Conservation (phyloP, 768 basidiomycete species). For the Tylopilus balloui region DNA sequence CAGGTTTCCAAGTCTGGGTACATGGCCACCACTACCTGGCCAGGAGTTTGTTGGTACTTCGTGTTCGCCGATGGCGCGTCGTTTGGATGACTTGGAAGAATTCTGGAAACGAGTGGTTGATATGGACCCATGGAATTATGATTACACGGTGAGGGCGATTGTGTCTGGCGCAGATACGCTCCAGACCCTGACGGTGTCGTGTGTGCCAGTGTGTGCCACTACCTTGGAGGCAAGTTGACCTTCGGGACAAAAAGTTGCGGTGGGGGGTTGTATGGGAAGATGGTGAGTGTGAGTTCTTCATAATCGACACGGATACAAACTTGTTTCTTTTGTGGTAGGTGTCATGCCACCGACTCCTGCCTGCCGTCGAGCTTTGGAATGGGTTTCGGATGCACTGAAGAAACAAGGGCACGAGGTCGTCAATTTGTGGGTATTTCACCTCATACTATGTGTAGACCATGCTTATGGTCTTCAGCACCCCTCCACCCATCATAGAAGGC, state of each 20-base stretch:
- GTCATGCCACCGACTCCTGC: constrained; percentile 39
- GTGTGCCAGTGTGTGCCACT: constrained; percentile 37
- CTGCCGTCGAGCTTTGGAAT: constrained; percentile 35
- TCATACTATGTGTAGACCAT: background rate
- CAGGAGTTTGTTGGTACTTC: constrained; percentile 36
- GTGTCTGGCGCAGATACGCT: background rate
- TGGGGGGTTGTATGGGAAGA: constrained; percentile 42
- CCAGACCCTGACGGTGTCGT: background rate
- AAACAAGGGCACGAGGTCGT: constrained; percentile 39
- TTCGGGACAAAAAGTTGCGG: constrained; percentile 32
- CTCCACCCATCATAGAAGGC: constrained; percentile 50
- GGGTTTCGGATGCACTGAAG: constrained; percentile 31
- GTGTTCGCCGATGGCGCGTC: constrained; percentile 40
- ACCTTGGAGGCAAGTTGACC: constrained; percentile 38
- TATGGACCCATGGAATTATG: constrained; percentile 42
- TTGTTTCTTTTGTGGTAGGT: constrained; percentile 20
- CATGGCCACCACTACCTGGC: constrained; percentile 32
- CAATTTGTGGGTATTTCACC: constrained; percentile 32
- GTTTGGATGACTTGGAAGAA: constrained; percentile 38
- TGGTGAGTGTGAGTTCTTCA: constrained; percentile 26
- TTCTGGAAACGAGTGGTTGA: constrained; percentile 41
- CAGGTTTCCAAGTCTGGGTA: constrained; percentile 36
- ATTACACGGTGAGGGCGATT: constrained; percentile 33
- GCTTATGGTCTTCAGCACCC: constrained; percentile 23
- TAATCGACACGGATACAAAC: background rate